phyloP scores from a whole-genome alignment of 2,329 filamentous ascomycete genomes.

The Nemania sp. region DNA sequence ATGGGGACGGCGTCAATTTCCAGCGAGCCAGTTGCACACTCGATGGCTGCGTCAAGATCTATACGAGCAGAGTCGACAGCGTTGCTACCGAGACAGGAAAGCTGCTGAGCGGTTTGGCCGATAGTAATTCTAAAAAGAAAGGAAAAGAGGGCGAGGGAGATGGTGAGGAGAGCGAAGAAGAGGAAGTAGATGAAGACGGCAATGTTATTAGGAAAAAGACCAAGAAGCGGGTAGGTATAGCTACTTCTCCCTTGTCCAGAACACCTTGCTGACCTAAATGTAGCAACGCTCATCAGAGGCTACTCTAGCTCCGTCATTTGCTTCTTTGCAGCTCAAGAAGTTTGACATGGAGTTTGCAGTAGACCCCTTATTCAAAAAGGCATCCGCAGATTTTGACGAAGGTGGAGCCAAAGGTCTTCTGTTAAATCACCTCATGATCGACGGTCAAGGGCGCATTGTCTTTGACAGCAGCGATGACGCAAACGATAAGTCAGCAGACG shows the following conservation, averaged over 20 bases:
- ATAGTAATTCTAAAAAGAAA: conserved; percentile 83
- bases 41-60: conserved; percentile 98
- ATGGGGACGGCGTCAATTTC: conserved; percentile 97
- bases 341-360: conserved; percentile 97
- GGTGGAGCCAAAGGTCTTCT: conserved; percentile 95
- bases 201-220: conserved; percentile 68
- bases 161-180: conserved; percentile 74
- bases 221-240: conserved; percentile 77
- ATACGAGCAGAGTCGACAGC: conserved; percentile 97
- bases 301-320: conserved; percentile 91
- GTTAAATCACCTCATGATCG: conserved; percentile 96
- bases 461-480: conserved; percentile 97
- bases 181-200: conserved; percentile 73
- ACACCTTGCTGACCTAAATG: conserved; percentile 39
- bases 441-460: conserved; percentile 90
- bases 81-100: conserved; percentile 98
- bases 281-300: conserved; percentile 85
- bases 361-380: conserved; percentile 99
- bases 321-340: conserved; percentile 92
- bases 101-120: conserved; percentile 90
- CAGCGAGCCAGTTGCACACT: conserved; percentile 98
- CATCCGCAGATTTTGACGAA: conserved; percentile 97
- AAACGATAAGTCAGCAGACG: conserved; percentile 61
- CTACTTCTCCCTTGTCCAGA: background rate
- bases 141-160: conserved; percentile 72